A percentile compares a stretch with the other conserved stretches of the same genome.
phyloP scores from a whole-genome alignment of 768 basidiomycete genomes.

The Russula ochroleuca region DNA sequence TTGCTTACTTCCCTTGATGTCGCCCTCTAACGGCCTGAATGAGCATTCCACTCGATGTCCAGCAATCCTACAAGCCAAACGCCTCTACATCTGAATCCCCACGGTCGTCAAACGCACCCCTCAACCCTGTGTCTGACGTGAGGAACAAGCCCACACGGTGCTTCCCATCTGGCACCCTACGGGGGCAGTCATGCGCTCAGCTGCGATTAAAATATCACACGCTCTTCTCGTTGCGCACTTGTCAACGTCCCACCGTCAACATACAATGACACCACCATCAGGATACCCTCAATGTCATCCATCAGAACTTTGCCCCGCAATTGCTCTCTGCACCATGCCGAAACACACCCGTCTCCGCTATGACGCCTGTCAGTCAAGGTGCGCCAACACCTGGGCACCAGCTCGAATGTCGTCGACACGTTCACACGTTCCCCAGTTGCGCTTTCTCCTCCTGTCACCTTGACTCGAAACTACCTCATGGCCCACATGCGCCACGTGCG shows the following conservation, averaged over 20 bases:
- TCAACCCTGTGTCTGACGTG: slow-evolving; percentile 16
- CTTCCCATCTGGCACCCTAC: background rate
- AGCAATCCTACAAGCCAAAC: background rate
- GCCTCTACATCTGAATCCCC: background rate
- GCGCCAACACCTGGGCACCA: background rate
- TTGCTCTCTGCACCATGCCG: background rate
- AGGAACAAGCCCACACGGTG: slow-evolving; percentile 1
- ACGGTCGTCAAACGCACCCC: slow-evolving; percentile 7
- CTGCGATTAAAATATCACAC: slow-evolving; percentile 1
- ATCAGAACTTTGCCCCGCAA: background rate
- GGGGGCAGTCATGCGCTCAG: background rate
- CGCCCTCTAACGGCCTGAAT: background rate
- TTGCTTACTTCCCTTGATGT: background rate
- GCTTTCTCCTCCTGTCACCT: slow-evolving; percentile 2
- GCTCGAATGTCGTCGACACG: background rate
- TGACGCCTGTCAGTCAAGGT: background rate
- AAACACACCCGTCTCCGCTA: background rate
- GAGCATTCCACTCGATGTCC: background rate
- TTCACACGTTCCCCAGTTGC: background rate
- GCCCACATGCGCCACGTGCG: background rate
- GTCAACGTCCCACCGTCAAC: background rate
- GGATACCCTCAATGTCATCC: slow-evolving; percentile 20
- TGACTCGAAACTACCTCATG: background rate
- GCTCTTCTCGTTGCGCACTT: background rate
- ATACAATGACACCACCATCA: background rate